These are phyloP conservation scores for Neurospora pannonica DNA, from an alignment of 495 filamentous ascomycete genomes.

Conservation along the genomic window DNA sequence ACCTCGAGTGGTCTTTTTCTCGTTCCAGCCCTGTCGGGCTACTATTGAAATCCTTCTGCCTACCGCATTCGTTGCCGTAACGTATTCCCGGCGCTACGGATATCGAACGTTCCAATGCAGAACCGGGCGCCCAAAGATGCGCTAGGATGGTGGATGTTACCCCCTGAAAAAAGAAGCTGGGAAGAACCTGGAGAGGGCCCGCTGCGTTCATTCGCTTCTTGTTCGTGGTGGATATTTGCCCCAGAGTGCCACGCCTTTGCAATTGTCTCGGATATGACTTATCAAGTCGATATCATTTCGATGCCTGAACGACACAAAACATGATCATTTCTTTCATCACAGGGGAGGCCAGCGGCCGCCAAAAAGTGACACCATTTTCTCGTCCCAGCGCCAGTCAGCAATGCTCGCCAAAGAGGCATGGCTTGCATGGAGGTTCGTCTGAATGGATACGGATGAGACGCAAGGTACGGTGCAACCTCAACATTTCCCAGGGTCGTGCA, in stretches of 20 bases:
- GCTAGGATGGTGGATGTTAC: not conserved
- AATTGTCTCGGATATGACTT: not conserved
- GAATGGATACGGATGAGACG: not conserved
- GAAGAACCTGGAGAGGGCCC: not conserved
- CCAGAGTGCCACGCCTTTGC: not conserved
- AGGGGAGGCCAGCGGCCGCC: not conserved
- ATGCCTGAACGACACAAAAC: not conserved
- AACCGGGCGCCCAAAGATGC: not conserved
- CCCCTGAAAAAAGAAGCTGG: not conserved
- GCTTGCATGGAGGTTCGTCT: not conserved
- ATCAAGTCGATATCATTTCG: not conserved
- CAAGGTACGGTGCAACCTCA: not conserved
- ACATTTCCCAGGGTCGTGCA: not conserved
- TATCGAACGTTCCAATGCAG: not conserved
- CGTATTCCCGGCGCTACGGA: not conserved
- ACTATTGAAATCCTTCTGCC: not conserved
- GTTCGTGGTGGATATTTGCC: not conserved
- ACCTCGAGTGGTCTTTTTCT: not conserved
- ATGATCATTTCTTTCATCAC: not conserved
- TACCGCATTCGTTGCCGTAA: not conserved
- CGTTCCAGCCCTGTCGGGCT: not conserved
- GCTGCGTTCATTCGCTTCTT: not conserved
- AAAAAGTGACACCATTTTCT: not conserved
- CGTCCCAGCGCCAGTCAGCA: not conserved
- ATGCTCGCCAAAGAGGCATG: not conserved